These are phyloP conservation scores for Ascobolus immersus DNA, from an alignment of 495 filamentous ascomycete species.

Conservation along the genomic window DNA sequence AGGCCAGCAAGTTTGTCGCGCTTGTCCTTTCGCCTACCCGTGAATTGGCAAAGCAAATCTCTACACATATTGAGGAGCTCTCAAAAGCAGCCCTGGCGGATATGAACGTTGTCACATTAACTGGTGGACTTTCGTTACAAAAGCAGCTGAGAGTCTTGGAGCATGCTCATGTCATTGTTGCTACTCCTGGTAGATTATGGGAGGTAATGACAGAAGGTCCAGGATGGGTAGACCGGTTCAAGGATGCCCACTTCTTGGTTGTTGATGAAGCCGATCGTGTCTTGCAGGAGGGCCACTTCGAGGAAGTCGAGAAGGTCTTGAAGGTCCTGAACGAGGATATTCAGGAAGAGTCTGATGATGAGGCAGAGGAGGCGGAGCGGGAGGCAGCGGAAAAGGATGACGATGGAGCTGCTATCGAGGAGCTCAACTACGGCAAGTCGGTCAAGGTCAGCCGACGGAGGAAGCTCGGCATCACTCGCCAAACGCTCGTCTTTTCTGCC, in stretches of 20 bases:
- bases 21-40: conserved; percentile 78
- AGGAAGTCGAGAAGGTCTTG: conserved; percentile 72
- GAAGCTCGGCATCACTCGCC: conserved; percentile 21
- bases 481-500: conserved; percentile 89
- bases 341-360: conserved; percentile 23
- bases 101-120: conserved; percentile 53
- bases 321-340: conserved; percentile 26
- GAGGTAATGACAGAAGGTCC: conserved; percentile 52
- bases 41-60: conserved; percentile 77
- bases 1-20: conserved; percentile 24
- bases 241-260: conserved; percentile 52
- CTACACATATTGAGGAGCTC: conserved; percentile 51
- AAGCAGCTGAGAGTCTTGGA: conserved; percentile 66
- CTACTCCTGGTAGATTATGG: conserved; percentile 82
- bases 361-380: conserved; percentile 21
- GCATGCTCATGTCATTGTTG: conserved; percentile 54
- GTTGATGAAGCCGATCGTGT: conserved; percentile 88
- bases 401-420: neutral
- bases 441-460: neutral
- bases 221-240: conserved; percentile 37
- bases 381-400: conserved; percentile 17
- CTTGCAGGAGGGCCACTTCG: conserved; percentile 78
- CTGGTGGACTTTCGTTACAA: conserved; percentile 70
- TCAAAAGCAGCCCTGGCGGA: conserved; percentile 33
- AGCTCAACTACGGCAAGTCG: neutral